Evolutionary conservation across 148 eudicot species (phyloP), one percentile per base, ranked within the genome.

Genomic region (Cornus controversa): DNA sequence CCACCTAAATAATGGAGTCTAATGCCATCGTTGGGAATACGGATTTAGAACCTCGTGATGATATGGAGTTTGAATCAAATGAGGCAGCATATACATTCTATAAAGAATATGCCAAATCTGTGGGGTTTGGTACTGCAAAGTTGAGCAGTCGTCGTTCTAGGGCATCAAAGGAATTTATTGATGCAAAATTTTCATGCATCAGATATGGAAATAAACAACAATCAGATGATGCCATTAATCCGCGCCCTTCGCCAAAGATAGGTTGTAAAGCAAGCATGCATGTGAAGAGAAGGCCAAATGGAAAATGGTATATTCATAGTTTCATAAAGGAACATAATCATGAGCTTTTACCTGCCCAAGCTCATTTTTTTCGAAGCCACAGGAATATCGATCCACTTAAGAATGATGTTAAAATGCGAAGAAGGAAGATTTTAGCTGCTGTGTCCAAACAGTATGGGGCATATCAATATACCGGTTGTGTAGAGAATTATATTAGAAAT

Each of bases 181-280:
- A 90, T 34, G 91, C 93, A 23, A 90, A 90, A 57, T 90, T 90
- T 79, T 88, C 93, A 67, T 88, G 93, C 78, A 88, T 85, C 50
- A 83, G 93, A 84, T 90, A 88, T 73, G 91, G 93, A 77, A 90
- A 83, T 79, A 90, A 90, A 80, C 93, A 90, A 77, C 93, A 90
- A 75, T 86, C 90, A 50, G 90, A 88, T 78, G 90, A 90, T 85
- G 93, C 93, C 74, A 77, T 88, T 54, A 90, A 90, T 80, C 93
- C 93, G 8, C 84, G 93, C 15, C 93, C 93, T 78, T 90, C 93
- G 20, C 93, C 93, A 18, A 90, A 90, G 84, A 90, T 90, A 76
- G 93, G 93, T 60, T 90, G 93, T 82, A 90, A 90, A 79, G 93
- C 93, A 63, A 90, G 93, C 82, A 77, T 90, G 81, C 93, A 90